A percentile compares a stretch with the other conserved stretches of the same genome.
Evolutionary conservation across 805 yeast genomes (phyloP).

Genomic region (Starmerella kuoi): DNA sequence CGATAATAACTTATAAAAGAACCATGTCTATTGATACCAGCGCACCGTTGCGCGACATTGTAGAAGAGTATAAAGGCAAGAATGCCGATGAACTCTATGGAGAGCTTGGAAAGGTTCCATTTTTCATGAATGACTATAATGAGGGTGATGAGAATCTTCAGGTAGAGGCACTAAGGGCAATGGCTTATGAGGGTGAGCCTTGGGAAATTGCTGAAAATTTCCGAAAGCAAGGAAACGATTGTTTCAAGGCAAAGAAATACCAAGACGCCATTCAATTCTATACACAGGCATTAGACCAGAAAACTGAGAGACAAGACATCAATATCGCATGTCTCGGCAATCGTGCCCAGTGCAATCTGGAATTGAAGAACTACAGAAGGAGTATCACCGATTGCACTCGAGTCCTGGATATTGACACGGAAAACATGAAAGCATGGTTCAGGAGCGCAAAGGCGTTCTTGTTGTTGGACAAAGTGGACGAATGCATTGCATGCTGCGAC

Average conservation of each 20-base stretch:
- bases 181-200: conserved; percentile 93
- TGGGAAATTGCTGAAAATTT: conserved; percentile 81
- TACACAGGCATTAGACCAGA: conserved; percentile 64
- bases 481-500: conserved; percentile 51
- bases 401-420: conserved; percentile 46
- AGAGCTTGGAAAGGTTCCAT: conserved; percentile 75
- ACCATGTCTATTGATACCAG: conserved; percentile 15
- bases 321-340: conserved; percentile 54
- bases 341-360: conserved; percentile 86
- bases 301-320: conserved; percentile 23
- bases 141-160: conserved; percentile 53
- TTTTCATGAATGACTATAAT: conserved; percentile 67
- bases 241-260: conserved; percentile 58
- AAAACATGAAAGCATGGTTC: conserved; percentile 70
- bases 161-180: conserved; percentile 77
- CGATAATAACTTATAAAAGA: too few species aligned
- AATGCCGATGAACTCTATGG: conserved; percentile 62
- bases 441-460: conserved; percentile 75
- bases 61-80: conserved; percentile 36
- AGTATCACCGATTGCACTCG: conserved; percentile 77
- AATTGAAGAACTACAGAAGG: conserved; percentile 67
- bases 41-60: conserved; percentile 20
- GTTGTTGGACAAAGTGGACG: conserved; percentile 54
- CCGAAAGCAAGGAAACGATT: conserved; percentile 86
- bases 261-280: conserved; percentile 68